Evolutionary conservation across 768 basidiomycete genomes (phyloP), one percentile per base, ranked within the genome.

Genomic region (Leccinum rimulosum): DNA sequence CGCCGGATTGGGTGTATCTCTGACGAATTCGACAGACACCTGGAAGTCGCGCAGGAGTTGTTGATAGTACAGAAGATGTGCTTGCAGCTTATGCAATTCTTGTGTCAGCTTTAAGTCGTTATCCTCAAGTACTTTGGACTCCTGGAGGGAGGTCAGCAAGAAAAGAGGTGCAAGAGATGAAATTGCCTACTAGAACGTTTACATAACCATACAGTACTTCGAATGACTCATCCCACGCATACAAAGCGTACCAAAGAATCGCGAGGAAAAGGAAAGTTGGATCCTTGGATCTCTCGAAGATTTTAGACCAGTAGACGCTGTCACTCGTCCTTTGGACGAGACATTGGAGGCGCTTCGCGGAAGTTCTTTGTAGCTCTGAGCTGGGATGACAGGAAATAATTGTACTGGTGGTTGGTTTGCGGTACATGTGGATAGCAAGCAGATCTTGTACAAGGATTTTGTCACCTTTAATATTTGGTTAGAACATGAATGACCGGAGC

Each of bases 221-320:
- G 19, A 85, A 74, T 1, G 81, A 75, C 66, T 86, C 84, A 56
- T 86, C 85, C 83, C 85, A 86, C 4, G 82, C 79, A 66, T 86
- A 85, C 6, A 85, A 62, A 0, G 82, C 78, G 62, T 84, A 83
- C 85, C 85, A 86, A 27, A 86, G 70, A 31, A 80, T 71, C 15
- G 79, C 74, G 19, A 86, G 67, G 43, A 86, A 73, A 25, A 84
- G 64, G 57, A 86, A 83, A 0, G 83, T 86, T 2, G 84, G 82
- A 58, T 86, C 84, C 6, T 73, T 73, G 63, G 53, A 66, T 27
- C 40, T 60, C 0, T 22, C 0, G 22, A 66, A 74, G n/a, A 73
- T 64, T 27, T 71, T 74, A 17, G 68, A 66, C 71, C 72, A 73
- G 30, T 74, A 76, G 8, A 76, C 73, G 8, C 75, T 74, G 5